These are phyloP conservation scores for Boletus mariae DNA, from an alignment of 1,284 basidiomycete genomes.

Conservation along the genomic window DNA sequence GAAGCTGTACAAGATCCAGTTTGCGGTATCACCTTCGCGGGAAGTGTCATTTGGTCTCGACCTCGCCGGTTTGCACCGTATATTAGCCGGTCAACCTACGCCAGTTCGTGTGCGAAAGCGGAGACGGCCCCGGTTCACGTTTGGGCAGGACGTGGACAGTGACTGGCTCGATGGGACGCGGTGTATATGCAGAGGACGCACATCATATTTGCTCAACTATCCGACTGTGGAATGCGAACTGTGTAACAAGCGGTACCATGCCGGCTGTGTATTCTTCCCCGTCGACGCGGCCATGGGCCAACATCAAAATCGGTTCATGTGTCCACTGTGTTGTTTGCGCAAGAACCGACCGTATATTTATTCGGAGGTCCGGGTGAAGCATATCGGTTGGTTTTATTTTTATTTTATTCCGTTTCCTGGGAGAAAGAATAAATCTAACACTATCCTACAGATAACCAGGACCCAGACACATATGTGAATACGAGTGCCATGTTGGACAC, in stretches of 20 bases:
- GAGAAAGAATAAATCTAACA: conserved; percentile 8
- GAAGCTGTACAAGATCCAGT: conserved; percentile 79
- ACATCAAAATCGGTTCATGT: conserved; percentile 48
- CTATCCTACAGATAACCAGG: conserved; percentile 38
- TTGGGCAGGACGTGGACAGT: conserved; percentile 70
- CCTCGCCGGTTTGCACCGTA: conserved; percentile 72
- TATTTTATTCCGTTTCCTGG: neutral
- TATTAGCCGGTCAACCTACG: conserved; percentile 64
- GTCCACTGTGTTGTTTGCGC: conserved; percentile 70
- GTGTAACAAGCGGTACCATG: conserved; percentile 66
- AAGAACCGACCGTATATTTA: conserved; percentile 66
- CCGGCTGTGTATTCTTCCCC: conserved; percentile 74
- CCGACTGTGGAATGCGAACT: conserved; percentile 62
- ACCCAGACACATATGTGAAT: conserved; percentile 60
- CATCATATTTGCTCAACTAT: conserved; percentile 53
- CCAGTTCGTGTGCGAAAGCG: conserved; percentile 54
- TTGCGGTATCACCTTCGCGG: conserved; percentile 71
- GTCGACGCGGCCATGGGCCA: conserved; percentile 33
- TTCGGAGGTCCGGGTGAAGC: conserved; percentile 69
- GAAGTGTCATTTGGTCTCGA: conserved; percentile 78
- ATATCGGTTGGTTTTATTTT: conserved; percentile 47
- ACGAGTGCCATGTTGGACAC: conserved; percentile 68
- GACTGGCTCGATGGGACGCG: conserved; percentile 73
- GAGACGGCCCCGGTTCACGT: conserved; percentile 65
- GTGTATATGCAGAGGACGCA: conserved; percentile 75